These are phyloP conservation scores for Amanita fuliginea DNA, from an alignment of 768 basidiomycete genomes.

Conservation along the genomic window DNA sequence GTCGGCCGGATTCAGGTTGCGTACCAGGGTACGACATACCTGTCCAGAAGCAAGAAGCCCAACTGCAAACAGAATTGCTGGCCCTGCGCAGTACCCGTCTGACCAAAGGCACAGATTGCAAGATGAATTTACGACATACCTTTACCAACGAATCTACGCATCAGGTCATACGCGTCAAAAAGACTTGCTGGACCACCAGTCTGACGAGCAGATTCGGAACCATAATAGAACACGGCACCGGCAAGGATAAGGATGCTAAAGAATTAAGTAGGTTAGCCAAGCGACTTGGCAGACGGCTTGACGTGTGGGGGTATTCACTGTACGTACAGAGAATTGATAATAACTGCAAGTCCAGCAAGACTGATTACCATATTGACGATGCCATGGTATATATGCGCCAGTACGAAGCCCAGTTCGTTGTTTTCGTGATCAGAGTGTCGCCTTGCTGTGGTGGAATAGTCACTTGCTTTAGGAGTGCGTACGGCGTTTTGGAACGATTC, in stretches of 20 bases:
- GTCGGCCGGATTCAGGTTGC: not conserved
- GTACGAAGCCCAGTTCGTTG: slow-evolving; percentile 42
- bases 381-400: slow-evolving; percentile 54
- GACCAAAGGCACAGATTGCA: not conserved
- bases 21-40: slow-evolving; percentile 15
- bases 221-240: slow-evolving; percentile 67
- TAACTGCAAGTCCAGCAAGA: slow-evolving; percentile 74
- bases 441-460: slow-evolving; percentile 22
- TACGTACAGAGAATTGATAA: slow-evolving; percentile 75
- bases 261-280: slow-evolving; percentile 1
- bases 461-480: slow-evolving; percentile 23
- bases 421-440: slow-evolving; percentile 48
- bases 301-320: not conserved
- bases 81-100: slow-evolving; percentile 29
- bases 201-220: slow-evolving; percentile 16
- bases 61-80: slow-evolving; percentile 81
- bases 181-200: slow-evolving; percentile 48
- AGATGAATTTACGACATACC: slow-evolving; percentile 26
- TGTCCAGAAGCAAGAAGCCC: slow-evolving; percentile 81
- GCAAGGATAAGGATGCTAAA: slow-evolving; percentile 73
- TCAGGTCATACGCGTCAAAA: slow-evolving; percentile 75
- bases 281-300: not conserved
- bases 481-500: slow-evolving; percentile 23
- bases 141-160: slow-evolving; percentile 55
- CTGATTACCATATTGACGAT: slow-evolving; percentile 56